Percentiles rank a stretch among this genome's conserved stretches.
phyloP scores from a whole-genome alignment of 1,284 basidiomycete species.

The Gymnopus androsaceus region DNA sequence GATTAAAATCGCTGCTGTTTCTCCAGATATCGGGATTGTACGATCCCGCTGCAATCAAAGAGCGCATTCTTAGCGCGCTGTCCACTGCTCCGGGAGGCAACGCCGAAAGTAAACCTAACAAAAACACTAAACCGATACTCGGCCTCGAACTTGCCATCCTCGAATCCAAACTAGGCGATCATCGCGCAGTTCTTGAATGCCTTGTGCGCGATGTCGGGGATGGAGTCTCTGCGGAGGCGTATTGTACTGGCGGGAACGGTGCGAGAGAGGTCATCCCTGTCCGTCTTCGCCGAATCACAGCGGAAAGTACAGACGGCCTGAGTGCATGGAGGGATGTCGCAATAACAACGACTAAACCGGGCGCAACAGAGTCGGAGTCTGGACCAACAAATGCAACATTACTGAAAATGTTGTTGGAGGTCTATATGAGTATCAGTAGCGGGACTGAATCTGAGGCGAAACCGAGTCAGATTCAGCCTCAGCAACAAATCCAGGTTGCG shows the following conservation, averaged over 20 bases:
- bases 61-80: conserved; percentile 36
- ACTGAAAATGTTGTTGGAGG: conserved; percentile 71
- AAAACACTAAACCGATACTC: conserved; percentile 53
- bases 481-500: conserved; percentile 56
- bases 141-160: conserved; percentile 78
- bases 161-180: conserved; percentile 74
- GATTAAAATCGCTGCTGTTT: conserved; percentile 78
- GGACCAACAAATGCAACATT: conserved; percentile 60
- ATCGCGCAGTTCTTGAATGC: conserved; percentile 64
- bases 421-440: conserved; percentile 59
- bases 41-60: conserved; percentile 52
- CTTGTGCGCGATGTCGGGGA: conserved; percentile 77
- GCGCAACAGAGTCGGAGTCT: conserved; percentile 50
- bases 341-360: conserved; percentile 26
- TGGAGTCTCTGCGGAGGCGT: conserved; percentile 75
- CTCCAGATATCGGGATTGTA: conserved; percentile 75
- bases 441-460: not conserved
- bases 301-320: conserved; percentile 35
- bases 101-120: conserved; percentile 17
- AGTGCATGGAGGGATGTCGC: conserved; percentile 18
- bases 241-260: conserved; percentile 72
- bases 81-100: not conserved
- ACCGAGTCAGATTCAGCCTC: too few relatives aligned
- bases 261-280: conserved; percentile 57
- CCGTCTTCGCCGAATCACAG: conserved; percentile 56